Evolutionary conservation across 345 rosid species (phyloP), one percentile per base, ranked within the genome.

Genomic region (Euphorbia peplus): DNA sequence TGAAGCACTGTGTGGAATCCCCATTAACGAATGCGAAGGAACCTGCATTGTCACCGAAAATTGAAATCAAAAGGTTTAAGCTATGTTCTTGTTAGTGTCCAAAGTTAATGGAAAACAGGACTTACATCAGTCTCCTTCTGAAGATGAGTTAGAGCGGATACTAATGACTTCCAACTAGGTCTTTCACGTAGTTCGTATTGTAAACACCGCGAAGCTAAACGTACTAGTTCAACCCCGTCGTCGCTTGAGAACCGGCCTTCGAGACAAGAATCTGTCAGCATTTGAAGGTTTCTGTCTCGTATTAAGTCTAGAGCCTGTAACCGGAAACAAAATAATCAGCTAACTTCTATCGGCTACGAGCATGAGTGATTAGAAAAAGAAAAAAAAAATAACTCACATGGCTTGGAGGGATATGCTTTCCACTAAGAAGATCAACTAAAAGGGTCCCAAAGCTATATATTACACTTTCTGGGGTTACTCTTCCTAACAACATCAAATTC

Each of bases 371-470:
- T n/a, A n/a, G n/a, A n/a, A 32, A 3, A 32, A 32, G 4, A 32
- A 32, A 32, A 3, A 32, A 32, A 32, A 3, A 32, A 6, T 32
- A 32, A 32, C 96, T 88, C 80, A 93, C 98, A 74, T 89, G 97
- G 76, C 91, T 87, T 11, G 97, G 97, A 58, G 98, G 98, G 42
- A 91, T 91, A 76, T 91, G 96, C 79, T 93, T 93, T 65, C 98
- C 98, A 71, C 96, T 93, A 65, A 93, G 96, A 83, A 91, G 96
- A 74, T 93, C 99, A 62, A 93, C 93, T 70, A 93, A 78, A 73
- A 93, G 89, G 60, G 96, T 93, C 61, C 99, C 97, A 74, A 91
- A 93, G 76, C 97, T 93, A 80, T 93, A 93, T 79, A 91, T 87
- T 65, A 91, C 99, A 76, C 99, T 93, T 75, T 93, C 99, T 64